These are phyloP conservation scores for Pythium aristosporum DNA, from an alignment of 352 stramenopile genomes.

Conservation along the genomic window DNA sequence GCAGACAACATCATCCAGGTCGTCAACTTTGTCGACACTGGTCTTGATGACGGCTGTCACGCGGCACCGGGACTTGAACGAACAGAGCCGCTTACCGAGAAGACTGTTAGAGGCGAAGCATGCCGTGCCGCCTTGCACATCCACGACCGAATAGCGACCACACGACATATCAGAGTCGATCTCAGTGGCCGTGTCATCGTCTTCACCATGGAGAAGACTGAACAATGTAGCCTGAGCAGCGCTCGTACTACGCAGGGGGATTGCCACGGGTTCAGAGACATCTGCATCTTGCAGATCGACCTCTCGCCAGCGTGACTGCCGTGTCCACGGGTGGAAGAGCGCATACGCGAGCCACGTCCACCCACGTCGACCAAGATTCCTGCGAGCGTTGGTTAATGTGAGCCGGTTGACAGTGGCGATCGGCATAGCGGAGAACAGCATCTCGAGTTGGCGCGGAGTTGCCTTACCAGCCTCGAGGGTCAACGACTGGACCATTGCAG, in stretches of 20 bases:
- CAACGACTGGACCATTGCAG: too few species aligned
- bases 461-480: too few species aligned
- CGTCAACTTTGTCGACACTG: neutral
- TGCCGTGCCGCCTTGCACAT: neutral
- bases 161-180: neutral
- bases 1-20: neutral
- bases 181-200: neutral
- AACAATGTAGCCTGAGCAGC: neutral
- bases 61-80: neutral
- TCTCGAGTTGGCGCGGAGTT: too few species aligned
- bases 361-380: neutral
- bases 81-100: neutral
- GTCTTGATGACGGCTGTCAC: neutral
- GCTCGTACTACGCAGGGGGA: neutral
- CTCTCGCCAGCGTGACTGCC: neutral
- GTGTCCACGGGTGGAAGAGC: constrained; percentile 1
- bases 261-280: neutral
- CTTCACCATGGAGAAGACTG: neutral
- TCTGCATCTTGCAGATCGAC: neutral
- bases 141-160: neutral
- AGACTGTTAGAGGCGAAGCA: neutral
- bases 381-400: neutral
- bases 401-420: neutral
- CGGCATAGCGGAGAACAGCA: too few species aligned
- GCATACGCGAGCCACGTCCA: constrained; percentile 13